Percentiles rank a stretch among this genome's conserved stretches.
Conservation (phyloP, 495 filamentous ascomycete genomes). For the Tuber indicum region DNA sequence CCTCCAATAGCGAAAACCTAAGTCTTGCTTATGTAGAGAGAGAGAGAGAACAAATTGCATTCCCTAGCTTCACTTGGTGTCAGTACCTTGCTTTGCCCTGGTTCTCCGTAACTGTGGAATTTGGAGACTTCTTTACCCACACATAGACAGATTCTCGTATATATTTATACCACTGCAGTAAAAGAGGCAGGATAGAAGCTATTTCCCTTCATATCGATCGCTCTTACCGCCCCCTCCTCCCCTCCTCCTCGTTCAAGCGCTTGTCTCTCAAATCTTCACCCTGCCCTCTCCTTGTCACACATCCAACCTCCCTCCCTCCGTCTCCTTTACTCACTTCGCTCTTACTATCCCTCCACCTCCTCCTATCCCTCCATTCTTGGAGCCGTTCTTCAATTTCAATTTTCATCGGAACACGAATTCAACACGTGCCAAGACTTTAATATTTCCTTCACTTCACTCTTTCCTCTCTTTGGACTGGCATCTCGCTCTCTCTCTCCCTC, state of each 20-base stretch:
- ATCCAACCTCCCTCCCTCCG: conserved; percentile 13
- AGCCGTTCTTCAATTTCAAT: neutral
- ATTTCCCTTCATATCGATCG: neutral
- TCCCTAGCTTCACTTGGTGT: neutral
- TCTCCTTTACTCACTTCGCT: conserved; percentile 3
- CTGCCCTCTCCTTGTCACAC: conserved; percentile 15
- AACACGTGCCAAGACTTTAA: conserved; percentile 25
- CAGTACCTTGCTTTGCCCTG: neutral
- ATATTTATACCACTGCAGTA: neutral
- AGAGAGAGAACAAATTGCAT: neutral
- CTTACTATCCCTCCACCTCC: conserved; percentile 17
- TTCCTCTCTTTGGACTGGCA: conserved; percentile 10
- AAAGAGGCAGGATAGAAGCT: neutral
- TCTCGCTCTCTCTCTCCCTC: conserved; percentile 11
- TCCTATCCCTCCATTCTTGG: conserved; percentile 15
- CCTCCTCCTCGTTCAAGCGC: conserved; percentile 13
- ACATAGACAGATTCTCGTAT: neutral
- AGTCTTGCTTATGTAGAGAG: neutral
- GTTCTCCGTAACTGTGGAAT: neutral
- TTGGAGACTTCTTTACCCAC: neutral
- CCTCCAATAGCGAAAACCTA: neutral
- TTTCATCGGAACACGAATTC: conserved; percentile 22
- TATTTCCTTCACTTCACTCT: conserved; percentile 7
- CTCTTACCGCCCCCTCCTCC: neutral
- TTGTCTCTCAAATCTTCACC: neutral